phyloP scores from a whole-genome alignment of 495 filamentous ascomycete species.

The Penicillium alfredii region DNA sequence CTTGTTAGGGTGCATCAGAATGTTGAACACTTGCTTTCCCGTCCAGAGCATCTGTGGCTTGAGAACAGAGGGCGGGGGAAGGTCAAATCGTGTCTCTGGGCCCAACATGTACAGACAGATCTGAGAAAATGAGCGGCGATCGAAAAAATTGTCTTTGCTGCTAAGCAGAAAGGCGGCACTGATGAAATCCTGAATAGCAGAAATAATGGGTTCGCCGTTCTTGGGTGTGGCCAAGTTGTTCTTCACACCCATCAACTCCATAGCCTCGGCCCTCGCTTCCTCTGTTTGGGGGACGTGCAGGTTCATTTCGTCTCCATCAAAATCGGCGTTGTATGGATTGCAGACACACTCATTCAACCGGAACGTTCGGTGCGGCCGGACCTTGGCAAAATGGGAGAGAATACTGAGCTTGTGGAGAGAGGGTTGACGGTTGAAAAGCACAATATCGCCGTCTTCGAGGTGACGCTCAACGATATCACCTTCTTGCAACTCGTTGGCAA shows the following conservation, averaged over 20 bases:
- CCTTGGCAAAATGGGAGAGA: slow-evolving; percentile 85
- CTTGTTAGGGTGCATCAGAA: slow-evolving; percentile 89
- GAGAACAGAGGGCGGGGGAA: slow-evolving; percentile 78
- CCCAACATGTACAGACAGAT: slow-evolving; percentile 93
- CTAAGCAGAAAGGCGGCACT: slow-evolving; percentile 88
- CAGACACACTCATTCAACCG: slow-evolving; percentile 97
- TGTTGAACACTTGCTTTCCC: slow-evolving; percentile 93
- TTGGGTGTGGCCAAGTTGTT: slow-evolving; percentile 93
- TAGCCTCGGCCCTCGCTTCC: slow-evolving; percentile 90
- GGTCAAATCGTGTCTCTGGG: slow-evolving; percentile 68
- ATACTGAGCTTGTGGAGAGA: slow-evolving; percentile 98
- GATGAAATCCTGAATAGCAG: slow-evolving; percentile 97
- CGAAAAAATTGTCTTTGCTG: slow-evolving; percentile 89
- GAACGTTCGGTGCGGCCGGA: slow-evolving; percentile 94
- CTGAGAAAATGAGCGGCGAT: slow-evolving; percentile 77
- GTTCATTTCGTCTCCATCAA: slow-evolving; percentile 99
- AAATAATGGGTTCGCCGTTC: slow-evolving; percentile 97
- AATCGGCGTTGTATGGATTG: slow-evolving; percentile 98
- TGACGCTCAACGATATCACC: slow-evolving; percentile 93
- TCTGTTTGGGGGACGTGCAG: slow-evolving; percentile 97
- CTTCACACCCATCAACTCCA: slow-evolving; percentile 96
- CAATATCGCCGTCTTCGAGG: slow-evolving; percentile 91
- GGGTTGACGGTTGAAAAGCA: slow-evolving; percentile 96
- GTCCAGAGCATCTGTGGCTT: slow-evolving; percentile 92
- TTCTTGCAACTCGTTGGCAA: slow-evolving; percentile 64